Conservation (phyloP, 768 basidiomycete genomes). For the Favolaschia claudopus region DNA sequence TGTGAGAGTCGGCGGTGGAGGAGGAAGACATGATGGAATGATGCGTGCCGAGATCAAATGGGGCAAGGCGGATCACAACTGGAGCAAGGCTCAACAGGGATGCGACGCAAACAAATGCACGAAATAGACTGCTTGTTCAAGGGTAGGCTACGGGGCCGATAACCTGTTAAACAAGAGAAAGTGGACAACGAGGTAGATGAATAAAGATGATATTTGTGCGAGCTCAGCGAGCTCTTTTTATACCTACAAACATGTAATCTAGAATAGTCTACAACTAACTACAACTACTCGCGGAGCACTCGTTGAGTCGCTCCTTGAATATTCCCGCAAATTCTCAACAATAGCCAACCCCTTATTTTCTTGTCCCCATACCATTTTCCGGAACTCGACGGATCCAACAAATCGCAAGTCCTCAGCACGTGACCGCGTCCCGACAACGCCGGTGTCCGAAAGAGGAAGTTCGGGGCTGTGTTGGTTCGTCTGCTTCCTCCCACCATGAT, state of each 20-base stretch:
- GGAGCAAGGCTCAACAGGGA: constrained; percentile 4
- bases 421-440: no score
- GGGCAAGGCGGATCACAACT: constrained; percentile 16
- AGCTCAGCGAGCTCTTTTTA: constrained; percentile 1
- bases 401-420: no score
- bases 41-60: not conserved
- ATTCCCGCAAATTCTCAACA: constrained; percentile 16
- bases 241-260: not conserved
- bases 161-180: constrained; percentile 3
- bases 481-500: no score
- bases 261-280: not conserved
- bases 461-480: no score
- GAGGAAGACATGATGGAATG: constrained; percentile 14
- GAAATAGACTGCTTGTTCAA: no score
- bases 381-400: no score
- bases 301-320: constrained; percentile 5
- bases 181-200: not conserved
- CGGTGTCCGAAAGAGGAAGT: no score
- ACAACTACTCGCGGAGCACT: not conserved
- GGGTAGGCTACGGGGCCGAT: no score
- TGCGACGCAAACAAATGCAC: not conserved
- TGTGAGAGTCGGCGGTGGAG: constrained; percentile 4
- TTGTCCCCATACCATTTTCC: no score
- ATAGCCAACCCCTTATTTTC: no score
- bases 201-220: not conserved